Conservation (phyloP, 169 alveolate species). For the Cyclospora cayetanensis region DNA sequence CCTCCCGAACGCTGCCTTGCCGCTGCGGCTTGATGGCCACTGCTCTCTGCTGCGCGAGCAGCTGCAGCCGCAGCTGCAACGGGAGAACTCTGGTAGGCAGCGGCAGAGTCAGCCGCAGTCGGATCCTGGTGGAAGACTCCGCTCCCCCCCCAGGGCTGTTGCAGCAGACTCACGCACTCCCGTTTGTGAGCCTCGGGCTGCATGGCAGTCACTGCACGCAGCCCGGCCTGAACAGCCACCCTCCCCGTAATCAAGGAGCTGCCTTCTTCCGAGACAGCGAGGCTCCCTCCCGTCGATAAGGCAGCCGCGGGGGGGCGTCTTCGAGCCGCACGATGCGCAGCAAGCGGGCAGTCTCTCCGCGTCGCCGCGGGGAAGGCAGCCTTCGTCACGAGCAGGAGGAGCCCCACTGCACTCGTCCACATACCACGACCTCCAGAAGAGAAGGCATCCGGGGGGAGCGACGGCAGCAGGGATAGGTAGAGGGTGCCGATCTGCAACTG, state of each 20-base stretch:
- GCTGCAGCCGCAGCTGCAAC: slow-evolving; percentile 42
- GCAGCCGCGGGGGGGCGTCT: no score
- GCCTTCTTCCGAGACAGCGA: no score
- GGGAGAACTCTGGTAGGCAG: no score
- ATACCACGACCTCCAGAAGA: not conserved
- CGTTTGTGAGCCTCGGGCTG: slow-evolving; percentile 1
- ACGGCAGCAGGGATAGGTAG: slow-evolving; percentile 40
- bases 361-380: slow-evolving; percentile 9
- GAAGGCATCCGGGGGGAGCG: slow-evolving; percentile 38
- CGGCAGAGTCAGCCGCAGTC: not conserved
- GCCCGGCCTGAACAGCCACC: slow-evolving; percentile 27
- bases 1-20: not conserved
- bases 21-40: not conserved
- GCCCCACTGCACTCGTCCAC: slow-evolving; percentile 25
- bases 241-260: slow-evolving; percentile 28
- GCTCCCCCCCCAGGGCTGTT: not conserved
- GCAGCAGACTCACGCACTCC: slow-evolving; percentile 14
- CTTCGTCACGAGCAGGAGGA: slow-evolving; percentile 35
- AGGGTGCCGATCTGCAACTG: slow-evolving; percentile 55
- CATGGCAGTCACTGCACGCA: not conserved
- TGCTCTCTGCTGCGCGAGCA: slow-evolving; percentile 44
- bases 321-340: not conserved
- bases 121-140: no score
- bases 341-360: slow-evolving; percentile 7
- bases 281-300: no score